A percentile compares a stretch with the other conserved stretches of the same genome.
Conservation (phyloP, 805 yeast species). For the Suhomyces tanzawaensis region DNA sequence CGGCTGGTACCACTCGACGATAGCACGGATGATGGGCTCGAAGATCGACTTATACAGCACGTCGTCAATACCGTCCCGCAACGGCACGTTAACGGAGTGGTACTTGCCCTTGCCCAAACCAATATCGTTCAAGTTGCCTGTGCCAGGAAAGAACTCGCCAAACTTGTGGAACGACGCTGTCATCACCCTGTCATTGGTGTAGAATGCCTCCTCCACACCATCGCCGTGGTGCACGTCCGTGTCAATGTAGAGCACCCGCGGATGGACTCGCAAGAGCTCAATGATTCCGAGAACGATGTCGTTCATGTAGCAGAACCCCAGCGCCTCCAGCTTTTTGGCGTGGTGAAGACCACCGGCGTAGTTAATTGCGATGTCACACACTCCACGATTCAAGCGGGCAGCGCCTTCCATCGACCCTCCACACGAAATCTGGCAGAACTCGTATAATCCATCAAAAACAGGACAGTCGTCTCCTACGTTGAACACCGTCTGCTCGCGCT, state of each 20-base stretch:
- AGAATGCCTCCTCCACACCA: slow-evolving; percentile 93
- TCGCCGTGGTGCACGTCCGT: slow-evolving; percentile 94
- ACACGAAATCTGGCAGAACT: slow-evolving; percentile 74
- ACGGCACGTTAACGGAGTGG: slow-evolving; percentile 81
- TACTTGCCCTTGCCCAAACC: slow-evolving; percentile 86
- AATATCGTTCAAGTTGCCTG: slow-evolving; percentile 80
- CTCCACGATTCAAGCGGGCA: slow-evolving; percentile 73
- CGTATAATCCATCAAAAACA: slow-evolving; percentile 75
- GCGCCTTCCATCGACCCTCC: slow-evolving; percentile 93
- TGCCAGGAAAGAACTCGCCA: slow-evolving; percentile 92
- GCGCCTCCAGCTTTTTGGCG: slow-evolving; percentile 86
- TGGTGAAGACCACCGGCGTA: slow-evolving; percentile 95
- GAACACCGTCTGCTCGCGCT: slow-evolving; percentile 85
- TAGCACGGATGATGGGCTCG: slow-evolving; percentile 79
- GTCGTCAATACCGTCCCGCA: slow-evolving; percentile 93
- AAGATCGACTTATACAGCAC: slow-evolving; percentile 78
- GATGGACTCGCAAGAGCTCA: slow-evolving; percentile 75
- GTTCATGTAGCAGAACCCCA: slow-evolving; percentile 88
- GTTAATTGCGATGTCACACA: slow-evolving; percentile 87
- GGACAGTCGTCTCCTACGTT: slow-evolving; percentile 95
- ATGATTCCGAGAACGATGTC: slow-evolving; percentile 85
- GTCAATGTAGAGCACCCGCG: slow-evolving; percentile 83
- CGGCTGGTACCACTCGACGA: slow-evolving; percentile 88
- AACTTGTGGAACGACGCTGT: slow-evolving; percentile 89
- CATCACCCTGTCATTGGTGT: slow-evolving; percentile 88